These are phyloP conservation scores for Xylariaceae sp. DNA, from an alignment of 2,329 filamentous ascomycete genomes.

Conservation along the genomic window DNA sequence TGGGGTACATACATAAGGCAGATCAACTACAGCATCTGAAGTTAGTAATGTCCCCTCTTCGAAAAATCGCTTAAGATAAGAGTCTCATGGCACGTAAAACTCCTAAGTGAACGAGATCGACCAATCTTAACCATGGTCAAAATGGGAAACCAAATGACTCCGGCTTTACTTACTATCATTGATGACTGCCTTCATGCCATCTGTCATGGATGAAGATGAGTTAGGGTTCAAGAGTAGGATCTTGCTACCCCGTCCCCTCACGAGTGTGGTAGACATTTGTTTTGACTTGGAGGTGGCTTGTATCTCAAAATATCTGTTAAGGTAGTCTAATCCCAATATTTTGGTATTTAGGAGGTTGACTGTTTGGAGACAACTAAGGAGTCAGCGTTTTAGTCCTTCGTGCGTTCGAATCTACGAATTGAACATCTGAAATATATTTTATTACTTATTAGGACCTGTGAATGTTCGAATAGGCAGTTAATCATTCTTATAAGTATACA, in stretches of 20 bases:
- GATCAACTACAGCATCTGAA: constrained; percentile 37
- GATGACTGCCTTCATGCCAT: constrained; percentile 62
- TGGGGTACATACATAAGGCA: constrained; percentile 45
- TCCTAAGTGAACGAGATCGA: neutral
- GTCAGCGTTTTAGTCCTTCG: too few species aligned
- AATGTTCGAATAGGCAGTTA: too few species aligned
- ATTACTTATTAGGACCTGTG: too few species aligned
- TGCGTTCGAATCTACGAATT: too few species aligned
- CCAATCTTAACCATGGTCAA: neutral
- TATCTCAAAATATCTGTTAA: neutral
- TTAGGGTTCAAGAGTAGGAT: constrained; percentile 83
- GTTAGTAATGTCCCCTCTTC: neutral
- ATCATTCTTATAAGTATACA: too few species aligned
- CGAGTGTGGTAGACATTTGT: constrained; percentile 33
- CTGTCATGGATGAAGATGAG: constrained; percentile 75
- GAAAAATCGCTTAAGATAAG: neutral
- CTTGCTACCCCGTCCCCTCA: constrained; percentile 45
- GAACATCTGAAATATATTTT: too few species aligned
- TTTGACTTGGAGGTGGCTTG: neutral
- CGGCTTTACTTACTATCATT: constrained; percentile 38
- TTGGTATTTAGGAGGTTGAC: too few species aligned
- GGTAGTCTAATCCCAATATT: too few species aligned
- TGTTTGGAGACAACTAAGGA: too few species aligned
- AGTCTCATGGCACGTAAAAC: neutral
- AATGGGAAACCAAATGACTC: too few species aligned